Conservation (phyloP, 129 eudicot species). For the Solidago caesia region DNA sequence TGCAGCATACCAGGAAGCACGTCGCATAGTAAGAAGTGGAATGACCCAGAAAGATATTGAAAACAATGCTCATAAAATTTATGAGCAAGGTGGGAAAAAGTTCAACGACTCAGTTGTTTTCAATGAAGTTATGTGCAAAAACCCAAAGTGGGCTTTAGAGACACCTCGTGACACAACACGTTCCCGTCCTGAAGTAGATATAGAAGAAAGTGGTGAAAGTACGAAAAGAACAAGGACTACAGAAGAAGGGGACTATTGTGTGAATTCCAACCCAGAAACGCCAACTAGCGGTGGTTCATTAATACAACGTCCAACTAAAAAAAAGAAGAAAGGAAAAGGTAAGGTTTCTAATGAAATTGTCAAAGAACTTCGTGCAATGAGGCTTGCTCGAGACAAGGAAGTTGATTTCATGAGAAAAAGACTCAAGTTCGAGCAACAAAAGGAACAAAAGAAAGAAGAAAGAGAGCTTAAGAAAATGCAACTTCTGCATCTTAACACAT, state of each 20-base stretch:
- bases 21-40: background rate
- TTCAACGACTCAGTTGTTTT: background rate
- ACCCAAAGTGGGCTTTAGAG: background rate
- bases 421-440: background rate
- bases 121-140: conserved; percentile 1
- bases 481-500: background rate
- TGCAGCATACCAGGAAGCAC: background rate
- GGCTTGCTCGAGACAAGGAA: background rate
- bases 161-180: background rate
- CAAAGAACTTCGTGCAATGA: conserved; percentile 6
- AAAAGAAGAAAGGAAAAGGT: background rate
- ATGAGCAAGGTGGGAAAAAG: background rate
- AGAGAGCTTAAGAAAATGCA: background rate
- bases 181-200: background rate
- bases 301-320: background rate
- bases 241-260: background rate
- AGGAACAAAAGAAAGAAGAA: background rate
- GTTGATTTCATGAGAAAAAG: background rate
- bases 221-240: background rate
- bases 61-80: conserved; percentile 9
- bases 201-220: conserved; percentile 2
- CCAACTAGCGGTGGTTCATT: conserved; percentile 3
- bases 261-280: background rate
- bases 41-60: conserved; percentile 8
- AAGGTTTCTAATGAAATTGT: background rate